Conservation (phyloP, 1,139 yeast species). For the Blastobotrys aristatus region DNA sequence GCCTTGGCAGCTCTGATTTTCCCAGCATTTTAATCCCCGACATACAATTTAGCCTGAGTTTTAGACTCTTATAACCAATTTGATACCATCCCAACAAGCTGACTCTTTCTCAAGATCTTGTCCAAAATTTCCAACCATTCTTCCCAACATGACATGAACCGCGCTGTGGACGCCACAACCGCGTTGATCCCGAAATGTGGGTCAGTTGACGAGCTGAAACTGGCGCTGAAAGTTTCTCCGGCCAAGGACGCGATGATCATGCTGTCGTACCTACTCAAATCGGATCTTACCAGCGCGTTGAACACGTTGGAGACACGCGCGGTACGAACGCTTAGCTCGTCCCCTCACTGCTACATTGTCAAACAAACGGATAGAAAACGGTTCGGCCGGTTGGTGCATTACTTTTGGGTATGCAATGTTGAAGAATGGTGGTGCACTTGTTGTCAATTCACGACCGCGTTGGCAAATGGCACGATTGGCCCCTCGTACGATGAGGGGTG, state of each 20-base stretch:
- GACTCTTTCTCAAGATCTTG: no score
- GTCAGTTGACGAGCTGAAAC: not conserved
- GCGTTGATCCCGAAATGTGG: not conserved
- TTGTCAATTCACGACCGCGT: not conserved
- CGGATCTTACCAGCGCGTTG: conserved; percentile 2
- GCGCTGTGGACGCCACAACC: not conserved
- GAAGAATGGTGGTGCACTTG: conserved; percentile 11
- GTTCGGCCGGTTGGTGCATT: no score
- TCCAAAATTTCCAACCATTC: no score
- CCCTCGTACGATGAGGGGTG: no score
- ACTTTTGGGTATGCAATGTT: not conserved
- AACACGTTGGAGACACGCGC: not conserved
- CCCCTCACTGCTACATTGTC: not conserved
- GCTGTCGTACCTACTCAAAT: conserved; percentile 7
- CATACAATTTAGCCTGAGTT: no score
- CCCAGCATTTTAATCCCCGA: no score
- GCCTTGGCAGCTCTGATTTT: no score
- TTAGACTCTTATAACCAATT: no score
- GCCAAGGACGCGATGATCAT: not conserved
- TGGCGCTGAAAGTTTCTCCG: not conserved
- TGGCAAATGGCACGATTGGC: not conserved
- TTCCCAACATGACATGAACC: conserved; percentile 1
- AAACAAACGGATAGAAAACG: not conserved
- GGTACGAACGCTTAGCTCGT: not conserved
- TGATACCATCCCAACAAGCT: no score